Conservation (phyloP, 2,329 filamentous ascomycete species). For the Blastomyces parvus region DNA sequence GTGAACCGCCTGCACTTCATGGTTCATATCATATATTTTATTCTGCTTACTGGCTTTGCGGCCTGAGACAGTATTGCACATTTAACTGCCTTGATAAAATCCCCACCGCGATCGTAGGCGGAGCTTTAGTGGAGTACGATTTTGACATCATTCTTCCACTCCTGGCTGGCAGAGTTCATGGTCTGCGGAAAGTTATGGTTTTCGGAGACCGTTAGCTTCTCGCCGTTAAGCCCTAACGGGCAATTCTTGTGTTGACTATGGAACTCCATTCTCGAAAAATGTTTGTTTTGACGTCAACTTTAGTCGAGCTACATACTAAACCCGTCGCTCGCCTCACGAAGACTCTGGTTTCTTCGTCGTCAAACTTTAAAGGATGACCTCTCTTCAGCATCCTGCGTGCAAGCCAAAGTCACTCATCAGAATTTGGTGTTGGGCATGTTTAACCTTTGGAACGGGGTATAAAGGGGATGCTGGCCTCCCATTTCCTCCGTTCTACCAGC, state of each 20-base stretch:
- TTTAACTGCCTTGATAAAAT: background rate
- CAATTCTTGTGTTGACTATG: background rate
- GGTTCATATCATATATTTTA: background rate
- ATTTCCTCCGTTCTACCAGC: background rate
- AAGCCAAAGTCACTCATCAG: background rate
- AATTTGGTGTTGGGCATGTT: background rate
- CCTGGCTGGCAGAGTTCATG: background rate
- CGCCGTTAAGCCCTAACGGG: background rate
- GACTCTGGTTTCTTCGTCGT: background rate
- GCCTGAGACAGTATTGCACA: background rate
- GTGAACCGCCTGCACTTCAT: too few relatives aligned
- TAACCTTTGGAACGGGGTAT: background rate
- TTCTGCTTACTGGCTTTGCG: background rate
- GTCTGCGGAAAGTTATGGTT: background rate
- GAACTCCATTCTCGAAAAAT: background rate
- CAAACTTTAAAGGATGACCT: background rate
- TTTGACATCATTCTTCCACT: background rate
- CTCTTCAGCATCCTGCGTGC: background rate
- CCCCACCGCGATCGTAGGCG: background rate
- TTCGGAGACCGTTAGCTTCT: background rate
- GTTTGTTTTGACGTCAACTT: background rate
- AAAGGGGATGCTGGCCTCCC: background rate
- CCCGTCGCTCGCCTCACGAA: background rate
- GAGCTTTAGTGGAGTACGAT: background rate
- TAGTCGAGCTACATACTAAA: background rate